Percentiles rank a stretch among this genome's conserved stretches.
Conservation (phyloP, 176 grass and related monocot species). For the Rhipidocladum racemiflorum region DNA sequence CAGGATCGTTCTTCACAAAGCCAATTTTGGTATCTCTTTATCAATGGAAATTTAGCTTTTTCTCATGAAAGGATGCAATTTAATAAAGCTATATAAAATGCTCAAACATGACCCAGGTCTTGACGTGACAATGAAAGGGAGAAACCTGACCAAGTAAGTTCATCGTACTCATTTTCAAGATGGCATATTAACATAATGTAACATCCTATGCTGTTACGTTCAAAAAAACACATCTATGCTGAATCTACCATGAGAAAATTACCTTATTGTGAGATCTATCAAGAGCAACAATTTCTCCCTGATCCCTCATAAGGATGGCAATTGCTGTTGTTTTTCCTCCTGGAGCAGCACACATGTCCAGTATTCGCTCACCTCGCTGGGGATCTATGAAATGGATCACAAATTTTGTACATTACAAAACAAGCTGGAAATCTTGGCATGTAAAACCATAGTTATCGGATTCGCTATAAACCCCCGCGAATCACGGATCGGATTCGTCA, state of each 20-base stretch:
- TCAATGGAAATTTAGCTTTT: not conserved
- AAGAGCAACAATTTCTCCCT: conserved; percentile 79
- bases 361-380: conserved; percentile 78
- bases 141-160: conserved; percentile 5
- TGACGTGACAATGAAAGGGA: not conserved
- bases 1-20: not conserved
- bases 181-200: not conserved
- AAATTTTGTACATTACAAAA: conserved; percentile 22
- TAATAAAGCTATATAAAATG: conserved; percentile 18
- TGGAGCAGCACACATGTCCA: conserved; percentile 97
- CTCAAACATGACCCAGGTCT: not conserved
- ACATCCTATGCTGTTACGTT: not conserved
- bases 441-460: not conserved
- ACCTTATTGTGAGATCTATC: conserved; percentile 99
- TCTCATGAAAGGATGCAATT: not conserved
- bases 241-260: conserved; percentile 17
- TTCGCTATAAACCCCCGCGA: too few species aligned
- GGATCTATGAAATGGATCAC: conserved; percentile 59
- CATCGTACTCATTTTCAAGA: not conserved
- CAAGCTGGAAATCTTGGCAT: not conserved
- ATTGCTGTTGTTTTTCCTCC: conserved; percentile 98
- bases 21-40: not conserved
- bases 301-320: conserved; percentile 87
- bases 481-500: too few species aligned
- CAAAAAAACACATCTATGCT: not conserved